A percentile compares a stretch with the other conserved stretches of the same genome.
Evolutionary conservation across 2,329 filamentous ascomycete genomes (phyloP).

Genomic region (Aureobasidium musti): DNA sequence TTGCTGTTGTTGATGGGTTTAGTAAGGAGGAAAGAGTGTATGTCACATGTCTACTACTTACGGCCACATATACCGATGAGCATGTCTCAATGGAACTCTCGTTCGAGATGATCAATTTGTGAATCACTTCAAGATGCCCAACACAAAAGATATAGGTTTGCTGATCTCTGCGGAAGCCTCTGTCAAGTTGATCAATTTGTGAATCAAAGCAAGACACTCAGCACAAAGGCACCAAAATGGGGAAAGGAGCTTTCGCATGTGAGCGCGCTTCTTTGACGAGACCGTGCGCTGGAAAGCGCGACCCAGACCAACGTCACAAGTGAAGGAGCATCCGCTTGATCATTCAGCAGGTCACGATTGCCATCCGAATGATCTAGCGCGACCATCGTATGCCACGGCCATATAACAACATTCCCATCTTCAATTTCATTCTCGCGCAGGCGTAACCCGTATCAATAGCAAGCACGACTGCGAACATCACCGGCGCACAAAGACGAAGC

Average conservation of each 20-base stretch:
- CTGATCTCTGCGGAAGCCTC: neutral
- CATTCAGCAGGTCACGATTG: conserved; percentile 17
- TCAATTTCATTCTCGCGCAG: neutral
- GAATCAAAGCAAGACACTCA: neutral
- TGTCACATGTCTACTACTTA: conserved; percentile 45
- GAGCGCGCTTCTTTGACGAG: neutral
- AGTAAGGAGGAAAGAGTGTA: conserved; percentile 1
- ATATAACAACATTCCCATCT: neutral
- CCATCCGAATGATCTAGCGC: neutral
- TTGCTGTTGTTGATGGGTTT: conserved; percentile 59
- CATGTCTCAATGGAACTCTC: too few species aligned
- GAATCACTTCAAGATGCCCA: too few species aligned
- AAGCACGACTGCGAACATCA: neutral
- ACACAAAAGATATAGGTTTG: too few species aligned
- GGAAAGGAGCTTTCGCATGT: conserved; percentile 2
- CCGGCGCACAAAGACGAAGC: neutral
- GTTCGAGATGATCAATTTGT: too few species aligned
- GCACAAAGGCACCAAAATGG: neutral
- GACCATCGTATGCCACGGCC: neutral
- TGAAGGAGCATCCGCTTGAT: neutral
- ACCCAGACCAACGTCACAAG: conserved; percentile 21
- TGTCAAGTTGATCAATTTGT: neutral
- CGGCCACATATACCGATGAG: conserved; percentile 76
- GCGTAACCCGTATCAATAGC: neutral
- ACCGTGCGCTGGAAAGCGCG: conserved; percentile 7